Evolutionary conservation across 2,329 filamentous ascomycete genomes (phyloP).

Genomic region (Trichoderma sp.): DNA sequence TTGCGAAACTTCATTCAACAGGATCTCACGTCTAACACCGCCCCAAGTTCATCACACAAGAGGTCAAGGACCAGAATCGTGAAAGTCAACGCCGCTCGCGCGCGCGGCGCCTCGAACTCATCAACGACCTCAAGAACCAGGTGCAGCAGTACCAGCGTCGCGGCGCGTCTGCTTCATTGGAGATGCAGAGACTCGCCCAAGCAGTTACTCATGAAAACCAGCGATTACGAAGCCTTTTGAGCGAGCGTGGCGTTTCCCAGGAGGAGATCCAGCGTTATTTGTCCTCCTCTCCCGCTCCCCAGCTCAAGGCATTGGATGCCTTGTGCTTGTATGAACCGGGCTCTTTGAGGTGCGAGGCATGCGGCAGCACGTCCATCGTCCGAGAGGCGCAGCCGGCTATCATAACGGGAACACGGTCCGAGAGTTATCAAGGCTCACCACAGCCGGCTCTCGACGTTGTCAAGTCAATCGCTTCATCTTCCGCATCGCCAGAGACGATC

Average conservation of each 20-base stretch:
- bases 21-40: not conserved
- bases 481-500: not conserved
- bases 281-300: not conserved
- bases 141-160: constrained; percentile 22
- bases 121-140: constrained; percentile 25
- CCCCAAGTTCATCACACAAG: constrained; percentile 7
- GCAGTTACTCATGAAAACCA: constrained; percentile 24
- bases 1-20: not conserved
- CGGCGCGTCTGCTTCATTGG: constrained; percentile 19
- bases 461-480: not conserved
- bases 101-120: constrained; percentile 22
- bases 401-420: too few relatives aligned
- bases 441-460: not conserved
- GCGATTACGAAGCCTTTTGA: constrained; percentile 17
- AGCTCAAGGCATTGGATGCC: not conserved
- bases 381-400: not conserved
- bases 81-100: constrained; percentile 28
- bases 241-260: constrained; percentile 19
- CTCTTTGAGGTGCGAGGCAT: not conserved
- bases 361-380: constrained; percentile 1
- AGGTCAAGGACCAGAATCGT: constrained; percentile 27
- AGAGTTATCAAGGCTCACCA: too few relatives aligned
- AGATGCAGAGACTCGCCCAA: constrained; percentile 27
- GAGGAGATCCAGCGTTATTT: constrained; percentile 16
- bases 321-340: not conserved